phyloP scores from a whole-genome alignment of 768 basidiomycete species.

The Tephrocybe sp. region DNA sequence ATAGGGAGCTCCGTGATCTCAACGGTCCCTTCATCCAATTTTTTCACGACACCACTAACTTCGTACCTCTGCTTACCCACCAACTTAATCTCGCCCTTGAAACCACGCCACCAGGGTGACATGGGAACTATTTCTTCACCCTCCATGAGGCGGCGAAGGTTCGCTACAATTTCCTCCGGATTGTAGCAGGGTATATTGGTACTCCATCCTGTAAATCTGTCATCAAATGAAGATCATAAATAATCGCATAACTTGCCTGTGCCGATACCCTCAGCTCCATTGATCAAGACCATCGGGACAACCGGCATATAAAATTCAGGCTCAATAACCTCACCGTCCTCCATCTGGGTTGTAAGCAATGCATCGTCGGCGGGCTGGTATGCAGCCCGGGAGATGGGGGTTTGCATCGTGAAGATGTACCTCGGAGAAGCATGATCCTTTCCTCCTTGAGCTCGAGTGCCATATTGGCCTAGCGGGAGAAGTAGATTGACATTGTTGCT shows the following conservation, averaged over 20 bases:
- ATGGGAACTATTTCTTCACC: conserved; percentile 82
- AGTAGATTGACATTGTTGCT: conserved; percentile 94
- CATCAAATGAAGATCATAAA: conserved; percentile 1
- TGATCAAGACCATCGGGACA: conserved; percentile 84
- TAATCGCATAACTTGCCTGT: conserved; percentile 56
- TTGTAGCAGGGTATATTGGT: conserved; percentile 91
- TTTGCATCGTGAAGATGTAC: conserved; percentile 89
- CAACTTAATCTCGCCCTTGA: conserved; percentile 82
- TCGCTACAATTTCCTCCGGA: conserved; percentile 84
- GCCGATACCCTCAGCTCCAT: conserved; percentile 97
- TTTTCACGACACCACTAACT: conserved; percentile 67
- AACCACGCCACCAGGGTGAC: conserved; percentile 98
- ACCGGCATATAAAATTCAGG: conserved; percentile 94
- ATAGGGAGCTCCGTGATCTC: conserved; percentile 96
- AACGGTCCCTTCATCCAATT: conserved; percentile 83
- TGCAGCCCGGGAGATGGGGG: conserved; percentile 67
- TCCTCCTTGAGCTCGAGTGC: conserved; percentile 89
- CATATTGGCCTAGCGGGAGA: conserved; percentile 89
- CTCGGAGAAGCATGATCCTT: conserved; percentile 96
- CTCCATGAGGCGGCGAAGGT: conserved; percentile 82
- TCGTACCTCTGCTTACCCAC: conserved; percentile 85
- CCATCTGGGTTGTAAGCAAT: conserved; percentile 78
- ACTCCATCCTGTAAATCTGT: conserved; percentile 73
- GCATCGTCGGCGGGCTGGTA: conserved; percentile 86
- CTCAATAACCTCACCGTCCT: conserved; percentile 85